Conservation (phyloP, 78 protist genomes). For the Guillardia theta region DNA sequence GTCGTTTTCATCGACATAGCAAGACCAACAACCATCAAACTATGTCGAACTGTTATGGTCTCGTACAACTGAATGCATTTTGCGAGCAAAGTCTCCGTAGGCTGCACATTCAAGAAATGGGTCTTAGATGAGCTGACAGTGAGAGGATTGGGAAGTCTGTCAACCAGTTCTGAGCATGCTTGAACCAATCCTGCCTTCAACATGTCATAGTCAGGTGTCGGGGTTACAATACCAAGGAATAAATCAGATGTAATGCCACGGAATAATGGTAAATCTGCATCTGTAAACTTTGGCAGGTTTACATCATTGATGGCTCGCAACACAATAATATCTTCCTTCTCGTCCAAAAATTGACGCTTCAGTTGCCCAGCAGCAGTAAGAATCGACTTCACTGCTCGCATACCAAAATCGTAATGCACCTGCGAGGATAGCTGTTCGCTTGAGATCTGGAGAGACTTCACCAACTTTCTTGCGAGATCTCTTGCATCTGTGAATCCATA, state of each 20-base stretch:
- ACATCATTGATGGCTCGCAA: conserved; percentile 82
- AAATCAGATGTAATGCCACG: conserved; percentile 67
- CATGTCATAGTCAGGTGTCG: conserved; percentile 54
- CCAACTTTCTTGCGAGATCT: conserved; percentile 70
- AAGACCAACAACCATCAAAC: conserved; percentile 84
- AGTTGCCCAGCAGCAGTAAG: conserved; percentile 79
- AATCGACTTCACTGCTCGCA: conserved; percentile 90
- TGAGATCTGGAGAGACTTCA: conserved; percentile 63
- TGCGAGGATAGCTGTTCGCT: conserved; percentile 81
- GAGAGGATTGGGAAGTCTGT: not conserved
- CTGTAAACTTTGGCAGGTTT: conserved; percentile 86
- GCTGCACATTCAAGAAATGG: conserved; percentile 40
- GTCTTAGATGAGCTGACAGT: conserved; percentile 23
- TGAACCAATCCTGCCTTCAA: not conserved
- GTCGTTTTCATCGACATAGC: conserved; percentile 88
- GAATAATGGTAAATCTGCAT: conserved; percentile 72
- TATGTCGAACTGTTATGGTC: conserved; percentile 82
- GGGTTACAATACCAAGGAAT: conserved; percentile 58
- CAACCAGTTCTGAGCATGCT: not conserved
- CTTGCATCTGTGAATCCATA: conserved; percentile 77
- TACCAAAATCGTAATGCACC: conserved; percentile 86
- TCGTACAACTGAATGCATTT: conserved; percentile 79
- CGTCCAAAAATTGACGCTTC: conserved; percentile 61
- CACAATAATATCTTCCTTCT: conserved; percentile 74
- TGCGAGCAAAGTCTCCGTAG: conserved; percentile 36